A percentile compares a stretch with the other conserved stretches of the same genome.
These are phyloP conservation scores for Tieghemiomyces parasiticus DNA, from an alignment of 192 early-diverging fungal species.

Conservation along the genomic window DNA sequence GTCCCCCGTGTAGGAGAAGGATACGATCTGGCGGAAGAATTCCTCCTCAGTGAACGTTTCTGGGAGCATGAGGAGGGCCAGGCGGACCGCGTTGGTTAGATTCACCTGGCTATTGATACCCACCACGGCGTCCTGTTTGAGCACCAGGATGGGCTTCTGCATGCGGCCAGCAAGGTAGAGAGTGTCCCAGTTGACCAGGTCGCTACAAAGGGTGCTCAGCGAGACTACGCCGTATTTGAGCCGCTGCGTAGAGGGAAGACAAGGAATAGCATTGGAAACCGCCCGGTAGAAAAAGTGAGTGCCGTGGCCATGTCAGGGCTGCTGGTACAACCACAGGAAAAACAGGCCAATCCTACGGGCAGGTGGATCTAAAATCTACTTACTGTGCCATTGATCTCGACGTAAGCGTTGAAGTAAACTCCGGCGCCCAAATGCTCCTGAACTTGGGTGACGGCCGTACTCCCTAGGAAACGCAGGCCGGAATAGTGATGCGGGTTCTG, in stretches of 20 bases:
- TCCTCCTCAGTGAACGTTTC: constrained; percentile 64
- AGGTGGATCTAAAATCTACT: too few species aligned
- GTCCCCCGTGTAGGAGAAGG: constrained; percentile 82
- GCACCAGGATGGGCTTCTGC: constrained; percentile 69
- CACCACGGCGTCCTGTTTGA: constrained; percentile 28
- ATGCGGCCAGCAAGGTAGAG: constrained; percentile 92
- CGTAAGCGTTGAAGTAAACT: constrained; percentile 91
- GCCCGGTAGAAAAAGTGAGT: too few species aligned
- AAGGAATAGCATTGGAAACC: constrained; percentile 15
- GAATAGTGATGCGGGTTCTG: constrained; percentile 90
- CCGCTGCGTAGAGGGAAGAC: too few species aligned
- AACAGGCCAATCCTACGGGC: too few species aligned
- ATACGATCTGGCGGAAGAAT: constrained; percentile 67
- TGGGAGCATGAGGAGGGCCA: constrained; percentile 72
- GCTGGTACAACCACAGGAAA: too few species aligned
- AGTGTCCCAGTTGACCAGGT: constrained; percentile 88
- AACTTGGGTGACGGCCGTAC: constrained; percentile 47
- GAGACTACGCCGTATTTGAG: constrained; percentile 97
- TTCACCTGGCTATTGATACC: constrained; percentile 50
- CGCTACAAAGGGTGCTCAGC: constrained; percentile 70
- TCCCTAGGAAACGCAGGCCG: constrained; percentile 54
- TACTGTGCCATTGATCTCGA: constrained; percentile 74
- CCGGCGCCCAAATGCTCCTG: constrained; percentile 82
- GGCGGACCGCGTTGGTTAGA: constrained; percentile 64
- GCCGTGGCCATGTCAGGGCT: too few species aligned